Evolutionary conservation across 2,329 filamentous ascomycete species (phyloP), one percentile per base, ranked within the genome.

Genomic region (Colletotrichum tamarilloi): DNA sequence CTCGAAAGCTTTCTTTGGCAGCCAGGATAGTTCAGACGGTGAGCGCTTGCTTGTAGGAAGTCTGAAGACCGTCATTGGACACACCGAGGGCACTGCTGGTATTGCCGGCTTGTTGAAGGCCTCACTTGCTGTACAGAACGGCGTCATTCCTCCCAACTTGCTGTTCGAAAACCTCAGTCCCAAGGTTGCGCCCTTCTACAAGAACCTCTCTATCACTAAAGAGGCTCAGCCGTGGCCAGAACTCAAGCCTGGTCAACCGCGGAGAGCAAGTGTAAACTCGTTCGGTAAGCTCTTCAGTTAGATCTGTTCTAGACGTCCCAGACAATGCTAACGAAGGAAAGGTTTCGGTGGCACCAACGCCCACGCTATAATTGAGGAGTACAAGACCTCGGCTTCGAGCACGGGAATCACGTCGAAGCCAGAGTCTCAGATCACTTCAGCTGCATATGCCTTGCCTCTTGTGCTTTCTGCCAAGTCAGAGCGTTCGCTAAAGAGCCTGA

Each of bases 151-250:
- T 0, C 81, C 81, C 2, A 84, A 83, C 32, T 57, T 81, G 19
- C 75, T 72, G 5, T 79, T 84, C 60, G 73, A 80, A 1, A 68
- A 62, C 6, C 72, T 80, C 1, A 83, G 79, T 66, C 79, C 79
- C 0, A 56, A 52, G 0, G 62, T 83, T 4, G 68, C 74, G 7
- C 78, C 79, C 0, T 80, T 77, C 24, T n/a, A 38, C 24, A 14
- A 9, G 62, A 3, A 58, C 60, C 1, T 42, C 14, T 3, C 30
- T 19, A 28, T 66, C 16, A 22, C 52, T 1, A 66, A 11, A 28
- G 24, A 56, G 26, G 16, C 14, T 22, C 32, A 22, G 8, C 9
- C 52, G 14, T 66, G 63, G 63, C 55, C 52, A 19, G 52, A 32
- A 12, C 22, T 58, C 2, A 11, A n/a, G 19, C 19, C 14, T 3